Percentiles rank a stretch among this genome's conserved stretches.
phyloP scores from a whole-genome alignment of 2,329 filamentous ascomycete species.

The Colletotrichum caudatum region DNA sequence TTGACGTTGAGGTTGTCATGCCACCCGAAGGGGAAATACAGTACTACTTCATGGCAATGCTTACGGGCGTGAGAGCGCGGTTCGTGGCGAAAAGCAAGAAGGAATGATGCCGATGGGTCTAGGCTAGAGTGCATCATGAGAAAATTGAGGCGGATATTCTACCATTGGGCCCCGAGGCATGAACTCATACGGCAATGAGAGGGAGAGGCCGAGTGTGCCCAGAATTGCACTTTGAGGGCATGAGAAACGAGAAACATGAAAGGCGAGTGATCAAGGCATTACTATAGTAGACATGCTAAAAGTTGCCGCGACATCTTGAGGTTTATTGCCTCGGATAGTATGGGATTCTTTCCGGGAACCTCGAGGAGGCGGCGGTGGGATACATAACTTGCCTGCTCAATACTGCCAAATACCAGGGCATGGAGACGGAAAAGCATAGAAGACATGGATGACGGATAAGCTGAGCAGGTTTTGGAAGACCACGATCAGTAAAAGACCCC shows the following conservation, averaged over 20 bases:
- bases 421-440: too few relatives aligned
- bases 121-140: too few relatives aligned
- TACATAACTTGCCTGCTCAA: too few relatives aligned
- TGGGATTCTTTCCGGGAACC: too few relatives aligned
- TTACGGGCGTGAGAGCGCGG: slow-evolving; percentile 59
- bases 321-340: too few relatives aligned
- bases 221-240: neutral
- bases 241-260: neutral
- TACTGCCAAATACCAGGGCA: too few relatives aligned
- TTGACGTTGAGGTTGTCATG: slow-evolving; percentile 57
- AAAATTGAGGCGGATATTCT: too few relatives aligned
- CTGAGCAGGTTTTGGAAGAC: too few relatives aligned
- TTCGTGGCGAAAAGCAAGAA: slow-evolving; percentile 48
- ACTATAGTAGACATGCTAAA: neutral
- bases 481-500: too few relatives aligned
- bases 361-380: too few relatives aligned
- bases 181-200: neutral
- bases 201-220: too few relatives aligned
- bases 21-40: slow-evolving; percentile 55
- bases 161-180: neutral
- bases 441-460: too few relatives aligned
- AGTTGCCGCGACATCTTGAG: rapidly evolving
- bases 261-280: neutral
- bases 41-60: slow-evolving; percentile 66
- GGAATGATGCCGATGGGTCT: neutral